phyloP scores from a whole-genome alignment of 2,329 filamentous ascomycete genomes.

The Hirsutella rhossiliensis region DNA sequence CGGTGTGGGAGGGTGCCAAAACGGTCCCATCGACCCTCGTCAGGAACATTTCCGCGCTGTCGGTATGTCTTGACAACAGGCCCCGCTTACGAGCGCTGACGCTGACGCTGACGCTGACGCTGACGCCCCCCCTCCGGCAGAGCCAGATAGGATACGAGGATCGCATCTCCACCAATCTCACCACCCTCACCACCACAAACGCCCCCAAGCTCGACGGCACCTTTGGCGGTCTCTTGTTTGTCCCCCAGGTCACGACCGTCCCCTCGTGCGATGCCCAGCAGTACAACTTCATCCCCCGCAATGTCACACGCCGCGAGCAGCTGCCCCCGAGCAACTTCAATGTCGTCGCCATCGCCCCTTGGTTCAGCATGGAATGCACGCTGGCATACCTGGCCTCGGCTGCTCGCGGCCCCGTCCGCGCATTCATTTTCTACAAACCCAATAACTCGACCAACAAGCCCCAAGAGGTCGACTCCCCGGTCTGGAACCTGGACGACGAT shows the following conservation, averaged over 20 bases:
- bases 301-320: slow-evolving; percentile 61
- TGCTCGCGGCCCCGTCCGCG: slow-evolving; percentile 45
- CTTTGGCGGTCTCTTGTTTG: slow-evolving; percentile 72
- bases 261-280: slow-evolving; percentile 53
- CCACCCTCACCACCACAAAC: slow-evolving; percentile 62
- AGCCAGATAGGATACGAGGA: slow-evolving; percentile 40
- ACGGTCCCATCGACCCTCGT: slow-evolving; percentile 41
- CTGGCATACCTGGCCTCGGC: slow-evolving; percentile 55
- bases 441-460: slow-evolving; percentile 46
- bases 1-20: slow-evolving; percentile 36
- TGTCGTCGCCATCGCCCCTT: slow-evolving; percentile 74
- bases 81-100: not conserved
- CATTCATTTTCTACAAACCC: slow-evolving; percentile 51
- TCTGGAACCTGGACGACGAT: slow-evolving; percentile 61
- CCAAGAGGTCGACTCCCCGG: slow-evolving; percentile 48
- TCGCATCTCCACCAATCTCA: slow-evolving; percentile 46
- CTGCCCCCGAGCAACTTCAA: slow-evolving; percentile 59
- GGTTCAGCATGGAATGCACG: slow-evolving; percentile 66
- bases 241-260: slow-evolving; percentile 52
- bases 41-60: slow-evolving; percentile 42
- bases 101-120: slow-evolving; percentile 9
- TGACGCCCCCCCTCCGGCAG: slow-evolving; percentile 16
- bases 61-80: slow-evolving; percentile 27
- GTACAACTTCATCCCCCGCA: slow-evolving; percentile 55
- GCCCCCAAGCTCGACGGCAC: slow-evolving; percentile 44